phyloP scores from a whole-genome alignment of 352 stramenopile genomes.

The Pseudoperonospora humuli region DNA sequence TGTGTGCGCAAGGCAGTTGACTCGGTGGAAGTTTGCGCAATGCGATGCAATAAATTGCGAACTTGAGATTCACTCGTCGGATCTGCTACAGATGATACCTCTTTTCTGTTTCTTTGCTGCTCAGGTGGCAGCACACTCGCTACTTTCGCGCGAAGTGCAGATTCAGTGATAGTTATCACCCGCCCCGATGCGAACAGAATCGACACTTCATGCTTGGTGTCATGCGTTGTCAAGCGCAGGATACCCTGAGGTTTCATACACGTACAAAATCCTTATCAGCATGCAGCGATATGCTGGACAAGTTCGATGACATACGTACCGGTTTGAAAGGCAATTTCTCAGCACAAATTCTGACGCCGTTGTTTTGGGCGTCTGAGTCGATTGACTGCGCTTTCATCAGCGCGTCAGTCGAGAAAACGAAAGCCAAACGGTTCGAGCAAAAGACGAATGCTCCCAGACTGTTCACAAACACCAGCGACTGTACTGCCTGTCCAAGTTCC shows the following conservation, averaged over 20 bases:
- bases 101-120: background rate
- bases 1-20: constrained; percentile 19
- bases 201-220: constrained; percentile 11
- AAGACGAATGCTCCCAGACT: constrained; percentile 27
- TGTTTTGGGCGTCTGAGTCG: background rate
- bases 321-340: constrained; percentile 26
- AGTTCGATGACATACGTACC: constrained; percentile 11
- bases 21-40: constrained; percentile 28
- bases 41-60: constrained; percentile 31
- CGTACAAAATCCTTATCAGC: constrained; percentile 1
- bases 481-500: constrained; percentile 10
- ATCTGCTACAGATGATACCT: background rate
- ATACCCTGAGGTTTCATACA: constrained; percentile 20
- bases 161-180: constrained; percentile 19
- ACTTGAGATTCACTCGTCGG: constrained; percentile 20
- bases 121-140: constrained; percentile 11
- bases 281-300: background rate
- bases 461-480: constrained; percentile 24
- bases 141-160: constrained; percentile 13
- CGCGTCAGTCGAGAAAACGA: constrained; percentile 18
- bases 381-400: background rate
- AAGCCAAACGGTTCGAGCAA: constrained; percentile 21
- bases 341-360: background rate
- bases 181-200: constrained; percentile 33
- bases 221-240: constrained; percentile 20